Evolutionary conservation across 2,329 filamentous ascomycete genomes (phyloP).

Genomic region (Aspergillus brunneoviolaceus): DNA sequence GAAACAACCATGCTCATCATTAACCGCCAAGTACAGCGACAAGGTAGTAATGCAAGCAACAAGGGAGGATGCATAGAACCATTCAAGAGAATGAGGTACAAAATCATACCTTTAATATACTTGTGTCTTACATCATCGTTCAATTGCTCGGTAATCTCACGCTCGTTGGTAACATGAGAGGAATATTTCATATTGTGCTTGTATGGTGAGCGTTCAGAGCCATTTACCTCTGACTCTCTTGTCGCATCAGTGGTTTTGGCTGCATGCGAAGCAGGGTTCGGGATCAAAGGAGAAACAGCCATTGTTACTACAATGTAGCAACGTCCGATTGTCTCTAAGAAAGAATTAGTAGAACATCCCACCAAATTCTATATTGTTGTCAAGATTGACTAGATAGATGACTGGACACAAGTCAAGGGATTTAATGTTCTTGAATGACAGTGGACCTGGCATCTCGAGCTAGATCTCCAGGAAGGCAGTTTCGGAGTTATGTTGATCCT

Average conservation of each 20-base stretch:
- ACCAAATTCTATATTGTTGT: not conserved
- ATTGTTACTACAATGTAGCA: conserved; percentile 23
- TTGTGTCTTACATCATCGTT: conserved; percentile 81
- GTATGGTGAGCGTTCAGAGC: conserved; percentile 29
- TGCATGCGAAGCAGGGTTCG: conserved; percentile 37
- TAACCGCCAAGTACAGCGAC: too few relatives aligned
- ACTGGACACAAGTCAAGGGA: not conserved
- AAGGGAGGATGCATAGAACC: not conserved
- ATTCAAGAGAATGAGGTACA: not conserved
- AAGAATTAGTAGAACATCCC: not conserved
- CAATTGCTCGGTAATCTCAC: conserved; percentile 66
- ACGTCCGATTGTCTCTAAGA: not conserved
- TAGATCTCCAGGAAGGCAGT: not conserved
- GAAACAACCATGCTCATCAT: not conserved
- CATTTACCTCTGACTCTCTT: conserved; percentile 35
- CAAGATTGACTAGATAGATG: not conserved
- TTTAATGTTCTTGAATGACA: not conserved
- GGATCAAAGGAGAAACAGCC: conserved; percentile 46
- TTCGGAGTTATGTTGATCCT: conserved; percentile 36
- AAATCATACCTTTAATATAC: conserved; percentile 74
- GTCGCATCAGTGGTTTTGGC: conserved; percentile 34
- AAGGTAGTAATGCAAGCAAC: not conserved
- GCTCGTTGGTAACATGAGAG: conserved; percentile 27
- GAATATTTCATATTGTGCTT: conserved; percentile 18
- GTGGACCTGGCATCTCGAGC: not conserved